phyloP scores from a whole-genome alignment of 208 protist genomes.

The Tritrichomonas musculus region DNA sequence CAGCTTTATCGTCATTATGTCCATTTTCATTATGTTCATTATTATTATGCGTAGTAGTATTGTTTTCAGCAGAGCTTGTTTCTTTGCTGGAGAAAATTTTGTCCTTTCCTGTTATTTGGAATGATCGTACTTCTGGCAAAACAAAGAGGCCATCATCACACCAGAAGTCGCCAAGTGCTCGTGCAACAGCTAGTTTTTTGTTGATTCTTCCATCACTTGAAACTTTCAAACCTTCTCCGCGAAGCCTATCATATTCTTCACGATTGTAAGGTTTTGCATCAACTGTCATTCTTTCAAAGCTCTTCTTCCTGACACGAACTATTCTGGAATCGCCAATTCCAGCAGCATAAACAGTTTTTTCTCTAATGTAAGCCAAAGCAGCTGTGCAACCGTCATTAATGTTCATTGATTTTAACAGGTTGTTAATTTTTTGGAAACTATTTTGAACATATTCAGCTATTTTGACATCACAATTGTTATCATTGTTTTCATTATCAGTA shows the following conservation, averaged over 20 bases:
- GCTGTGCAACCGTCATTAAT: neutral
- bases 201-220: neutral
- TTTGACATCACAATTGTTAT: too few species aligned
- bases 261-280: neutral
- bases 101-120: too few species aligned
- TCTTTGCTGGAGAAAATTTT: too few species aligned
- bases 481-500: neutral
- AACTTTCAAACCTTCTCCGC: neutral
- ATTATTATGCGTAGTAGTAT: too few species aligned
- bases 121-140: neutral
- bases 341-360: neutral
- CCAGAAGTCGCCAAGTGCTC: conserved; percentile 29
- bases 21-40: too few species aligned
- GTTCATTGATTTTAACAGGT: neutral
- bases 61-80: too few species aligned
- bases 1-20: neutral
- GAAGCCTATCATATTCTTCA: neutral
- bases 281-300: neutral
- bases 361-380: neutral
- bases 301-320: neutral
- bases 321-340: neutral
- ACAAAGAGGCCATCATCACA: neutral
- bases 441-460: neutral
- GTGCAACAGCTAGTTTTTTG: neutral
- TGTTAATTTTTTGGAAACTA: neutral